A percentile compares a stretch with the other conserved stretches of the same genome.
phyloP scores from a whole-genome alignment of 2,329 filamentous ascomycete genomes.

The Thielaviopsis populi region DNA sequence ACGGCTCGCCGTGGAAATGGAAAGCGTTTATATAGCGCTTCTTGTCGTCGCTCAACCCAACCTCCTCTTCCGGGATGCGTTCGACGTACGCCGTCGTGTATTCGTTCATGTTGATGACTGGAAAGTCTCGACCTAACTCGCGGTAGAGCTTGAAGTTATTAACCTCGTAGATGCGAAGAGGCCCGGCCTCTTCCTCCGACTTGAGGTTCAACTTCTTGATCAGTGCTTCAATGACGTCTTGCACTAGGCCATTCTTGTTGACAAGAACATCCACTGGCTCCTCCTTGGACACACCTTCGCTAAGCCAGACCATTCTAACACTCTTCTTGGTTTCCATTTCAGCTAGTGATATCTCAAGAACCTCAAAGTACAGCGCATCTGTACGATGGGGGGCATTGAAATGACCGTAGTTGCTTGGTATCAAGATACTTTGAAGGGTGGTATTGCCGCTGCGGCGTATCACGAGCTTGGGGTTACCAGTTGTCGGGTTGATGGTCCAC shows the following conservation, averaged over 20 bases:
- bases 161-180: slow-evolving; percentile 68
- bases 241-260: slow-evolving; percentile 66
- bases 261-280: slow-evolving; percentile 73
- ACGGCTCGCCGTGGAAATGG: slow-evolving; percentile 85
- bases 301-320: slow-evolving; percentile 69
- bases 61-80: slow-evolving; percentile 58
- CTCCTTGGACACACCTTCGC: slow-evolving; percentile 86
- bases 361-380: slow-evolving; percentile 80
- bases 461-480: slow-evolving; percentile 59
- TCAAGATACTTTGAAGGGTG: slow-evolving; percentile 66
- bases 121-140: slow-evolving; percentile 52
- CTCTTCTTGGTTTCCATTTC: slow-evolving; percentile 88
- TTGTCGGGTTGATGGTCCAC: slow-evolving; percentile 65
- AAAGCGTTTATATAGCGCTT: slow-evolving; percentile 59
- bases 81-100: slow-evolving; percentile 73
- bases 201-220: slow-evolving; percentile 68
- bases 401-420: slow-evolving; percentile 53
- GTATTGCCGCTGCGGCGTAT: slow-evolving; percentile 59
- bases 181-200: slow-evolving; percentile 53
- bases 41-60: slow-evolving; percentile 34
- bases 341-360: slow-evolving; percentile 83
- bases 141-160: slow-evolving; percentile 74
- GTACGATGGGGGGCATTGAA: slow-evolving; percentile 53
- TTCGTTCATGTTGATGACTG: slow-evolving; percentile 71
- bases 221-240: slow-evolving; percentile 61